Percentiles rank a stretch among this genome's conserved stretches.
These are phyloP conservation scores for Aspergillus puulaauensis DNA, from an alignment of 2,329 filamentous ascomycete genomes.

Conservation along the genomic window DNA sequence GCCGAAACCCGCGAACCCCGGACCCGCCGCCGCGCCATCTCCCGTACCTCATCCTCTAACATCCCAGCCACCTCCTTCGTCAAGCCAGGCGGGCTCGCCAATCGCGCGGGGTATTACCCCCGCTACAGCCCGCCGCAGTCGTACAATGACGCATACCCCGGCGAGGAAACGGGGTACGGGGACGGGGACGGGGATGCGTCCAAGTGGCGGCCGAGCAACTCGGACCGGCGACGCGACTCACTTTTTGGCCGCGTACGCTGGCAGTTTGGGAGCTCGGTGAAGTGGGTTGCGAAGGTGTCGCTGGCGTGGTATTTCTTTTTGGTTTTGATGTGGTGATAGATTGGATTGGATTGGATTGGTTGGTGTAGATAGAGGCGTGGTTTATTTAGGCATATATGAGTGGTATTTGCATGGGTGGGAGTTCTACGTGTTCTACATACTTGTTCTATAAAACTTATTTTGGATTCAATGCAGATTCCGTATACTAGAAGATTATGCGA, in stretches of 20 bases:
- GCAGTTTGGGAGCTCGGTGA: constrained; percentile 63
- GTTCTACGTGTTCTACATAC: background rate
- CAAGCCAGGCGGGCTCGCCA: constrained; percentile 28
- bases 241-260: constrained; percentile 46
- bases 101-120: constrained; percentile 25
- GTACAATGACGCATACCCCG: constrained; percentile 23
- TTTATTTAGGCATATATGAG: background rate
- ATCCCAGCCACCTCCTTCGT: constrained; percentile 33
- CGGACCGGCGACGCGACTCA: constrained; percentile 22
- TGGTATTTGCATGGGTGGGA: background rate
- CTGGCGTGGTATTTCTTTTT: constrained; percentile 67
- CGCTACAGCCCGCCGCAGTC: constrained; percentile 19
- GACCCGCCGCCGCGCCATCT: constrained; percentile 22
- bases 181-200: constrained; percentile 12
- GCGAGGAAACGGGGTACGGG: background rate
- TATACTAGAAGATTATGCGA: background rate
- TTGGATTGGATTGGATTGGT: background rate
- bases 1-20: constrained; percentile 27
- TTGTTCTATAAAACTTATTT: background rate
- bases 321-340: constrained; percentile 57
- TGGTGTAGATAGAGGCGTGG: background rate
- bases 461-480: background rate
- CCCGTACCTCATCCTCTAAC: constrained; percentile 27
- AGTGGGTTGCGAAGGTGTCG: constrained; percentile 64
- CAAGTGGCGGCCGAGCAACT: constrained; percentile 28